Percentiles rank a stretch among this genome's conserved stretches.
These are phyloP conservation scores for Acephala macrosclerotiorum DNA, from an alignment of 2,329 filamentous ascomycete species.

Conservation along the genomic window DNA sequence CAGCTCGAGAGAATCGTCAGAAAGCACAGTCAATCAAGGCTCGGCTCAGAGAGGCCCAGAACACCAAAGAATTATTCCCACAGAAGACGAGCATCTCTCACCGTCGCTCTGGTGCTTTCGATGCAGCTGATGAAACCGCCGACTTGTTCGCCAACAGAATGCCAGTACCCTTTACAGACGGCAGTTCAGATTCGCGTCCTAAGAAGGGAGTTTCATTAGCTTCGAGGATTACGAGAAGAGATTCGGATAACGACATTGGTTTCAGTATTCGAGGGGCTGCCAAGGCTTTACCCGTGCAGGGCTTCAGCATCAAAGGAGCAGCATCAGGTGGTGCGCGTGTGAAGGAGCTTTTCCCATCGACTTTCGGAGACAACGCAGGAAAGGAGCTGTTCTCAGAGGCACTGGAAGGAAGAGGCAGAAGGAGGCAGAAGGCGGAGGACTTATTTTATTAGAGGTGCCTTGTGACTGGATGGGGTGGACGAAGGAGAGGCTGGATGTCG, in stretches of 20 bases:
- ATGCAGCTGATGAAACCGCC: conserved; percentile 60
- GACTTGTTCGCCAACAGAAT: conserved; percentile 58
- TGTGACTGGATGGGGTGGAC: not conserved
- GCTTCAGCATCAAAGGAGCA: conserved; percentile 72
- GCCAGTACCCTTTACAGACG: conserved; percentile 57
- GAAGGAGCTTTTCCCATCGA: conserved; percentile 75
- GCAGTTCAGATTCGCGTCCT: conserved; percentile 43
- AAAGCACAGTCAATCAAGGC: conserved; percentile 55
- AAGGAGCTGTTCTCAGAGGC: conserved; percentile 75
- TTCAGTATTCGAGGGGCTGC: conserved; percentile 69
- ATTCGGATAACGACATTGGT: conserved; percentile 43
- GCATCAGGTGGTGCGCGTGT: conserved; percentile 56
- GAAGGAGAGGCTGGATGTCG: not conserved
- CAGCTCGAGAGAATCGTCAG: conserved; percentile 49
- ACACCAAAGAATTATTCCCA: conserved; percentile 62
- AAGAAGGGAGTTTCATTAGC: conserved; percentile 29
- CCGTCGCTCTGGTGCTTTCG: conserved; percentile 58
- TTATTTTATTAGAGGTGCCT: conserved; percentile 64
- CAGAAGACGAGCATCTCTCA: conserved; percentile 51
- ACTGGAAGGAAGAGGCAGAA: conserved; percentile 62
- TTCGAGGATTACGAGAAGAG: conserved; percentile 37
- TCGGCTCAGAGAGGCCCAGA: conserved; percentile 30
- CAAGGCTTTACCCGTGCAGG: conserved; percentile 51
- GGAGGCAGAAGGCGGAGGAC: conserved; percentile 75
- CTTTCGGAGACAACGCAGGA: conserved; percentile 65